Percentiles rank a stretch among this genome's conserved stretches.
Evolutionary conservation across 805 yeast genomes (phyloP).

Genomic region (Sugiyamaella boreocaroliniensis): DNA sequence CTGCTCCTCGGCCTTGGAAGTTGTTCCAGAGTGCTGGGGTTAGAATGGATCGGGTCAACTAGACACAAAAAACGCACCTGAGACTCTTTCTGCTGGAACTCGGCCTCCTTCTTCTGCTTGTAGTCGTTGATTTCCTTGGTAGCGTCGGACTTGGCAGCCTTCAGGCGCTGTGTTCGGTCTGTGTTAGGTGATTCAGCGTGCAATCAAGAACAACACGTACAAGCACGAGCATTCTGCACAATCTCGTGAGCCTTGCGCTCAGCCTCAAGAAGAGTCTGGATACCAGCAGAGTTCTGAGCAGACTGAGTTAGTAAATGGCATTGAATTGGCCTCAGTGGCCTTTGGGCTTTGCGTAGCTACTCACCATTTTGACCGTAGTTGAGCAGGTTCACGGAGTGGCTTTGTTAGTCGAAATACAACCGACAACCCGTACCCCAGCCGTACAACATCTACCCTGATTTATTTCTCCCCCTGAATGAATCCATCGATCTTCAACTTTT

Average conservation of each 20-base stretch:
- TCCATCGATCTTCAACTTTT: too few species aligned
- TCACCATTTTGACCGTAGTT: neutral
- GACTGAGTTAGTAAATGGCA: constrained; percentile 25
- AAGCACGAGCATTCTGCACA: constrained; percentile 86
- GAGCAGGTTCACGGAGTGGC: neutral
- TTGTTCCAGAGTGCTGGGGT: constrained; percentile 56
- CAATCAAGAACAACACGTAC: constrained; percentile 35
- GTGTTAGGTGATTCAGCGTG: constrained; percentile 3
- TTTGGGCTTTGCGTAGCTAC: neutral
- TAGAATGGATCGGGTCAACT: neutral
- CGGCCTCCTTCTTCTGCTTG: constrained; percentile 75
- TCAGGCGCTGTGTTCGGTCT: constrained; percentile 78
- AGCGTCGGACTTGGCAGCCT: constrained; percentile 93
- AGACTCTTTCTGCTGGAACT: constrained; percentile 64
- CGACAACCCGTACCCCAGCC: neutral
- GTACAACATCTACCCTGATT: neutral
- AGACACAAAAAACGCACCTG: constrained; percentile 33
- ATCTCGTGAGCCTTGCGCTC: constrained; percentile 97
- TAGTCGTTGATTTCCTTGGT: constrained; percentile 80
- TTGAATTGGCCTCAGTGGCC: neutral
- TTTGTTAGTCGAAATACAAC: neutral
- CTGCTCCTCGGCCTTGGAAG: constrained; percentile 67
- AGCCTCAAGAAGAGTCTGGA: constrained; percentile 70
- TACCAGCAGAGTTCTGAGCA: constrained; percentile 47
- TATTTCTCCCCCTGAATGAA: neutral